Evolutionary conservation across 2,329 filamentous ascomycete species (phyloP).

Genomic region (Diaporthe velutina): DNA sequence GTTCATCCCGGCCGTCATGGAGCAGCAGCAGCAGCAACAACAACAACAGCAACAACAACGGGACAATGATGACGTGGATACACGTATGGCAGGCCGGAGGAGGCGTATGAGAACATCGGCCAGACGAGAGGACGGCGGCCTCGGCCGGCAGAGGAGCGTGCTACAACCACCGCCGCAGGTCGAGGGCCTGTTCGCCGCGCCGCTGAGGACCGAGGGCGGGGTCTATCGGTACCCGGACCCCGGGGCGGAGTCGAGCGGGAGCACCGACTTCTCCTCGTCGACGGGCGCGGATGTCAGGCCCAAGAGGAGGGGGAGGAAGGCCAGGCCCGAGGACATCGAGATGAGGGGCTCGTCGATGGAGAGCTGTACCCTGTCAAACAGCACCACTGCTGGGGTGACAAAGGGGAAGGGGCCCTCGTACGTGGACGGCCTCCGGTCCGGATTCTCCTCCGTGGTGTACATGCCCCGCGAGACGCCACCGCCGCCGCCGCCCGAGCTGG

Average conservation of each 20-base stretch:
- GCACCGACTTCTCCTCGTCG: slow-evolving; percentile 58
- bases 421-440: slow-evolving; percentile 23
- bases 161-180: slow-evolving; percentile 81
- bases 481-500: slow-evolving; percentile 55
- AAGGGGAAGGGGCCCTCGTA: slow-evolving; percentile 4
- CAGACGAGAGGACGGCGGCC: slow-evolving; percentile 45
- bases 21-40: slow-evolving; percentile 50
- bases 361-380: slow-evolving; percentile 68
- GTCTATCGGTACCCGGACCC: slow-evolving; percentile 76
- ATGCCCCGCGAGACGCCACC: slow-evolving; percentile 75
- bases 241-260: slow-evolving; percentile 65
- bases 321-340: slow-evolving; percentile 54
- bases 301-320: background rate
- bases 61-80: slow-evolving; percentile 41
- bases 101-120: slow-evolving; percentile 30
- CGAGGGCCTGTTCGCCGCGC: slow-evolving; percentile 83
- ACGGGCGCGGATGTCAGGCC: background rate
- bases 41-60: slow-evolving; percentile 46
- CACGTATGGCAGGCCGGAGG: slow-evolving; percentile 31
- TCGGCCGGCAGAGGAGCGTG: slow-evolving; percentile 65
- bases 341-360: slow-evolving; percentile 68
- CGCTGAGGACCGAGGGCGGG: slow-evolving; percentile 75
- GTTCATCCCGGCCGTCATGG: slow-evolving; percentile 74
- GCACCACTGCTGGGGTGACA: slow-evolving; percentile 61
- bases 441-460: slow-evolving; percentile 63